Evolutionary conservation across 495 filamentous ascomycete genomes (phyloP).

Genomic region (Penicillium coffeae): DNA sequence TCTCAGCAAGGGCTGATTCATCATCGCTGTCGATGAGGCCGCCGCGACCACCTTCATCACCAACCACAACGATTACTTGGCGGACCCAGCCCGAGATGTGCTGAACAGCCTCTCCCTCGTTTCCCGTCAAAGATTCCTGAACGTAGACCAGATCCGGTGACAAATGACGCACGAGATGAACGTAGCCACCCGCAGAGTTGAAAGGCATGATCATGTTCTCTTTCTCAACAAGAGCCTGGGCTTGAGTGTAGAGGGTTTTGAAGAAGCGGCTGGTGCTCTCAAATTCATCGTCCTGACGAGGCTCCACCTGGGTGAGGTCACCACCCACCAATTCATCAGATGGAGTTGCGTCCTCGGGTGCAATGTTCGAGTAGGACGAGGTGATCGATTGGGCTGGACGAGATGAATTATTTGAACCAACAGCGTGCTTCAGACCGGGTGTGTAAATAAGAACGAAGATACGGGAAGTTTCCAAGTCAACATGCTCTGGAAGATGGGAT

Average conservation of each 20-base stretch:
- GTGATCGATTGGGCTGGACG: slow-evolving; percentile 60
- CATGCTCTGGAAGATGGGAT: slow-evolving; percentile 75
- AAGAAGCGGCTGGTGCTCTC: slow-evolving; percentile 53
- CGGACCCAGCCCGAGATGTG: slow-evolving; percentile 81
- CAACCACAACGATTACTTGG: slow-evolving; percentile 79
- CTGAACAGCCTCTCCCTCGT: slow-evolving; percentile 63
- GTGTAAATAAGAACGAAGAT: slow-evolving; percentile 88
- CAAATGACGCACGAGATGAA: slow-evolving; percentile 80
- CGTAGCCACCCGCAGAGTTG: slow-evolving; percentile 68
- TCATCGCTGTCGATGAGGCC: slow-evolving; percentile 89
- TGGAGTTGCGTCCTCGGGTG: slow-evolving; percentile 66
- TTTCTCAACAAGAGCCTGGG: slow-evolving; percentile 71
- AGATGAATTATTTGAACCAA: slow-evolving; percentile 33
- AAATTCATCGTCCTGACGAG: slow-evolving; percentile 34
- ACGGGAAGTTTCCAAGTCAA: slow-evolving; percentile 61
- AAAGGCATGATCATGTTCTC: slow-evolving; percentile 85
- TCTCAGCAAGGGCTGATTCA: slow-evolving; percentile 57
- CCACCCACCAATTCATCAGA: slow-evolving; percentile 60
- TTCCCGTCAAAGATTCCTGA: slow-evolving; percentile 71
- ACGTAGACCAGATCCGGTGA: slow-evolving; percentile 80
- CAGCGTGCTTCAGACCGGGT: slow-evolving; percentile 66
- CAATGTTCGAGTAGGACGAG: slow-evolving; percentile 86
- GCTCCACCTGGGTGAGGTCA: slow-evolving; percentile 45
- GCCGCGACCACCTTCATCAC: slow-evolving; percentile 76
- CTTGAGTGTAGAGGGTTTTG: slow-evolving; percentile 72